Conservation (phyloP, 2,329 filamentous ascomycete genomes). For the Blastomyces parvus region DNA sequence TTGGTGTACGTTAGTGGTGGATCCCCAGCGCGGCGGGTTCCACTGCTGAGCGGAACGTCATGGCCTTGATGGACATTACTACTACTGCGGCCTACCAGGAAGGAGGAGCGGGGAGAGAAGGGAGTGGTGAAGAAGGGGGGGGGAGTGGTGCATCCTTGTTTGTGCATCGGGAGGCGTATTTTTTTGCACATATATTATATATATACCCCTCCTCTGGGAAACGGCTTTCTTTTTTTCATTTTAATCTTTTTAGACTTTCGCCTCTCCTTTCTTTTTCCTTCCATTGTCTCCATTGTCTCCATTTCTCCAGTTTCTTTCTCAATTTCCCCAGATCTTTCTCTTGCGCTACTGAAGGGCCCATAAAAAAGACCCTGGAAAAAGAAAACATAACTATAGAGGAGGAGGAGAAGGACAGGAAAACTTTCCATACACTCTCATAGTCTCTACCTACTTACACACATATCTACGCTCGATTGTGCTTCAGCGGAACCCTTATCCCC, state of each 20-base stretch:
- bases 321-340: neutral
- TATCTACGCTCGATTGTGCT: neutral
- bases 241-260: neutral
- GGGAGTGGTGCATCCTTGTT: neutral
- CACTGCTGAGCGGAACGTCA: neutral
- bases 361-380: neutral
- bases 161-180: neutral
- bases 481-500: neutral
- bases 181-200: neutral
- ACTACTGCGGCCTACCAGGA: neutral
- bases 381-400: neutral
- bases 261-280: neutral
- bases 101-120: too few relatives aligned
- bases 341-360: neutral
- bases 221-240: too few relatives aligned
- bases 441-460: neutral
- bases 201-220: neutral
- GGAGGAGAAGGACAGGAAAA: neutral
- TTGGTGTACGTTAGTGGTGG: neutral
- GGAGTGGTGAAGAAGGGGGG: neutral
- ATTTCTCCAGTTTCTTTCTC: constrained; percentile 1
- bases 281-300: neutral
- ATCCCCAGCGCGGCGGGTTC: constrained; percentile 1
- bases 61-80: neutral
- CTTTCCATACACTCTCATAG: neutral